Percentiles rank a stretch among this genome's conserved stretches.
phyloP scores from a whole-genome alignment of 1,284 basidiomycete genomes.

The Jaminaea rosea region DNA sequence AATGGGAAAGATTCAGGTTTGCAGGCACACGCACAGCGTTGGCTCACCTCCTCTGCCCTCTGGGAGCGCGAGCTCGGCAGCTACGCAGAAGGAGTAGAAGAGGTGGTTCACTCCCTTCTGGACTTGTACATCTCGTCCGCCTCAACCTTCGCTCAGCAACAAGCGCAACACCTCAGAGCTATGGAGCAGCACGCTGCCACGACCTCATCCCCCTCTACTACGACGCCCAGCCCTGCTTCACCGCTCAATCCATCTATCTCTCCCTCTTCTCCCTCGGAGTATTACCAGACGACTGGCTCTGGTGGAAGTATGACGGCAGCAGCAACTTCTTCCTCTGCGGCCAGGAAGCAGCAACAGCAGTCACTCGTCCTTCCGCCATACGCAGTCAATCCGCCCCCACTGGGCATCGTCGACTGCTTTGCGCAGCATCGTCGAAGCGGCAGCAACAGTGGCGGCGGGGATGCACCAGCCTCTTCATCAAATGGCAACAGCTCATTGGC shows the following conservation, averaged over 20 bases:
- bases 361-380: constrained; percentile 54
- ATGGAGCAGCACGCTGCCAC: too few relatives aligned
- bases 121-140: constrained; percentile 3
- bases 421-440: too few relatives aligned
- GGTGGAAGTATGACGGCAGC: too few relatives aligned
- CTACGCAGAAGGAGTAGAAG: constrained; percentile 2
- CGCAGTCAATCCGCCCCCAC: background rate
- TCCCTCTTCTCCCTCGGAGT: background rate
- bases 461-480: too few relatives aligned
- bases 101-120: constrained; percentile 6
- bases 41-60: too few relatives aligned
- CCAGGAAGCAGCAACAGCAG: background rate
- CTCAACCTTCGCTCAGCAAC: background rate
- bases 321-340: background rate
- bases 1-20: constrained; percentile 1
- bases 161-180: background rate
- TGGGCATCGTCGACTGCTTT: background rate
- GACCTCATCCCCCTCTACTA: background rate
- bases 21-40: too few relatives aligned
- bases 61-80: background rate
- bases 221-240: constrained; percentile 3
- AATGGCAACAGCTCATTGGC: too few relatives aligned
- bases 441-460: too few relatives aligned
- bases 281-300: too few relatives aligned
- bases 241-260: constrained; percentile 1